These are phyloP conservation scores for Alternaria solani DNA, from an alignment of 2,329 filamentous ascomycete genomes.

Conservation along the genomic window DNA sequence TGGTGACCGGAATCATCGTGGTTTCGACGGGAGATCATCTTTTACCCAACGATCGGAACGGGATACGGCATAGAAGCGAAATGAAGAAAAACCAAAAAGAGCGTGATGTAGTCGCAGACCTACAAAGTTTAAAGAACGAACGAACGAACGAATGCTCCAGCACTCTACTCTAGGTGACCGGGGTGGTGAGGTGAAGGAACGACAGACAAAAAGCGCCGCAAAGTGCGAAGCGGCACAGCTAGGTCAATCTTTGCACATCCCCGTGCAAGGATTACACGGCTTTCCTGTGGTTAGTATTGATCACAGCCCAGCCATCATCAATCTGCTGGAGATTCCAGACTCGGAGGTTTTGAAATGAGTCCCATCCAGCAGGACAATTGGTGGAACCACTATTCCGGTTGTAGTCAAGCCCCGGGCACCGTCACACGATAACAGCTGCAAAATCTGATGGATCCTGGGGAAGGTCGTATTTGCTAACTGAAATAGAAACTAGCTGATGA, in stretches of 20 bases:
- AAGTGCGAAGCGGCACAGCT: constrained; percentile 16
- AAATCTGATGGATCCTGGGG: constrained; percentile 32
- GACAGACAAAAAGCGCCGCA: constrained; percentile 16
- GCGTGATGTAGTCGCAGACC: constrained; percentile 5
- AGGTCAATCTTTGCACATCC: constrained; percentile 19
- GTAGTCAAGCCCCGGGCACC: constrained; percentile 22
- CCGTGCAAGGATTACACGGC: constrained; percentile 27
- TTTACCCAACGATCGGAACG: constrained; percentile 26
- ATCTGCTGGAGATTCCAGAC: constrained; percentile 29
- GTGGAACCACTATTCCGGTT: constrained; percentile 34
- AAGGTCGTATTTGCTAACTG: constrained; percentile 28
- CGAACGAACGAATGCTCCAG: constrained; percentile 12
- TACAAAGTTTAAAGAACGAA: constrained; percentile 13
- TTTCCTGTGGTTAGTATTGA: constrained; percentile 22
- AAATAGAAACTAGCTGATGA: constrained; percentile 15
- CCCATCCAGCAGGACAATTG: constrained; percentile 31
- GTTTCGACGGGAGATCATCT: constrained; percentile 35
- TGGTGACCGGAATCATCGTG: constrained; percentile 26
- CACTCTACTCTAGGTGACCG: constrained; percentile 6
- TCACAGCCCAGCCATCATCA: constrained; percentile 24
- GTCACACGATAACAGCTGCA: constrained; percentile 26
- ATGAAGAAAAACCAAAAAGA: constrained; percentile 13
- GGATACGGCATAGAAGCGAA: constrained; percentile 19
- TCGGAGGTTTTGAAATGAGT: constrained; percentile 27
- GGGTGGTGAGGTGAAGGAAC: constrained; percentile 11